Base-by-base conservation (phyloP, 1,284 basidiomycete genomes). In the Coniophora puteana region DNA sequence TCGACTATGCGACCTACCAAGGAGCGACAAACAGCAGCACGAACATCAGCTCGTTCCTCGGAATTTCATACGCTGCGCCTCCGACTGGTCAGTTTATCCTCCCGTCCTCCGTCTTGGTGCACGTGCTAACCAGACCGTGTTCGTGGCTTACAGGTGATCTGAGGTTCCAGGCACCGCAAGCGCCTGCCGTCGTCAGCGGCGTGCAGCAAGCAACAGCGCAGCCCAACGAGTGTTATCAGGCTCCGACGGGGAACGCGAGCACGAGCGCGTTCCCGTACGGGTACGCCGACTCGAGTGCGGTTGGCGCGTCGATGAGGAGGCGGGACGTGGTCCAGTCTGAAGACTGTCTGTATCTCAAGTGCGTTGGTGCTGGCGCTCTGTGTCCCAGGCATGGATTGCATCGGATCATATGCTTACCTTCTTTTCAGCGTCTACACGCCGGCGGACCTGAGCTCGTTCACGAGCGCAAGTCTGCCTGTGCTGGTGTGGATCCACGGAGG, bases 401-500 rank as follows among this genome's bases (percentile, higher is more conserved):
- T n/a, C 20, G 8, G 29, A n/a, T 31, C 29, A n/a, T n/a, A 6
- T 7, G 8, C 6, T 6, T 31, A 14, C n/a, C 14, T 7, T 31
- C 14, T 31, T n/a, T 8, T 31, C 26, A 35, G 33, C 18, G 33
- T 35, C 6, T 35, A 35, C 18, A 18, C 21, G 8, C 33, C 33
- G 17, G 33, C 17, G 16, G 21, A 14, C 14, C n/a, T n/a, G n/a
- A n/a, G n/a, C n/a, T n/a, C n/a, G n/a, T 22, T 18, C 13, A 24
- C 29, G 6, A 13, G 29, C 6, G 43, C 31, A 25, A 17, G 38
- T 21, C 40, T 55, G 16, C 48, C 50, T 24, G 51, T 50, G 11
- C 32, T 54, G 14, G 46, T 54, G n/a, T 54, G 48, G 48, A 52
- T 53, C 24, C 53, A 53, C 32, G 51, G 53, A 11, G 53, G 53